Evolutionary conservation across 352 stramenopile genomes (phyloP).

Genomic region (Phytophthora sansomeana): DNA sequence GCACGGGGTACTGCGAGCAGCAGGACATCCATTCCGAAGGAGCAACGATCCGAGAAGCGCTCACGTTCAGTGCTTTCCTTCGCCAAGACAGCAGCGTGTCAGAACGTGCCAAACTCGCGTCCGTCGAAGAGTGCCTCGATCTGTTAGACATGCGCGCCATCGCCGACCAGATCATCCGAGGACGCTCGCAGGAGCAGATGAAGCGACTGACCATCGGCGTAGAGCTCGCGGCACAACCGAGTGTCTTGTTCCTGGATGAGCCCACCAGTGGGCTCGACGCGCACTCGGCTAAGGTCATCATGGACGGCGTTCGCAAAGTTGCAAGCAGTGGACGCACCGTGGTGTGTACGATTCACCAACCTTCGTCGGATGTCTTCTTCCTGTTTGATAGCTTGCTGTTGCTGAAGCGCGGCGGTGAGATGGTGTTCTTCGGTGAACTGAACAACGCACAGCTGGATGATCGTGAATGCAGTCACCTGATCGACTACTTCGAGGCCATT

Average conservation of each 20-base stretch:
- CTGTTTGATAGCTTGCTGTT: slow-evolving; percentile 85
- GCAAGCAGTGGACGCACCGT: slow-evolving; percentile 72
- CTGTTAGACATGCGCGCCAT: slow-evolving; percentile 41
- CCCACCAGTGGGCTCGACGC: slow-evolving; percentile 69
- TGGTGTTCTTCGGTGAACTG: slow-evolving; percentile 67
- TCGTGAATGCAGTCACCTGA: slow-evolving; percentile 29
- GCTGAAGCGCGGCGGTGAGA: slow-evolving; percentile 65
- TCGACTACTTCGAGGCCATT: slow-evolving; percentile 54
- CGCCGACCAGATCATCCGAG: slow-evolving; percentile 47
- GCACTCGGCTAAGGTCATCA: slow-evolving; percentile 81
- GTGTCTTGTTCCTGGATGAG: slow-evolving; percentile 87
- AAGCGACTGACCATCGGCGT: slow-evolving; percentile 85
- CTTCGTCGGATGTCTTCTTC: slow-evolving; percentile 34
- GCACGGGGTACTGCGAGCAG: slow-evolving; percentile 43
- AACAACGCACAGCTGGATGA: slow-evolving; percentile 1
- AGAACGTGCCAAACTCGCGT: slow-evolving; percentile 29
- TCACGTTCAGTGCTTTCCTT: slow-evolving; percentile 87
- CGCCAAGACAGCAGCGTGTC: slow-evolving; percentile 45
- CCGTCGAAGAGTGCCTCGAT: slow-evolving; percentile 45
- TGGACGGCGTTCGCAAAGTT: slow-evolving; percentile 83
- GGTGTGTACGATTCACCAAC: slow-evolving; percentile 62
- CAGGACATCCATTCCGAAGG: slow-evolving; percentile 26
- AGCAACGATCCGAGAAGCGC: slow-evolving; percentile 81
- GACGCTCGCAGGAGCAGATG: slow-evolving; percentile 54
- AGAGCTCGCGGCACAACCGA: slow-evolving; percentile 86